Base-by-base conservation (phyloP, 345 rosid genomes). In the Noccaea caerulescens region DNA sequence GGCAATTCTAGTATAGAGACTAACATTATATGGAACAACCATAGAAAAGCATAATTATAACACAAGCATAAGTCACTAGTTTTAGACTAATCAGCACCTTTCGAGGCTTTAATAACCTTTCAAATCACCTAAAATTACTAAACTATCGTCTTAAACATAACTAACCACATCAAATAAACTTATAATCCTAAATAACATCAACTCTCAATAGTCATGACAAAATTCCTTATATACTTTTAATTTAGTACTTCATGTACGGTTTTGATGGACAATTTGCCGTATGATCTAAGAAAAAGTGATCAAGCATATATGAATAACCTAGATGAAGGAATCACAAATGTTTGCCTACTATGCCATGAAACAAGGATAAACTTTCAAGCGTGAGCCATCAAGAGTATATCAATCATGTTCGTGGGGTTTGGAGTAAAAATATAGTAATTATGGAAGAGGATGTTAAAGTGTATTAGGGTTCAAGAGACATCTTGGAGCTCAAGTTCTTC, bases 271-370 rank as follows among this genome's bases (percentile, higher is more conserved):
- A 53, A 30, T 12, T 53, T 52, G 10, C 16, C 38, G 58, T 53
- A 1, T 30, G 37, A 11, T 27, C 36, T 52, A 27, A 25, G 57
- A 27, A 27, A 52, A 27, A 52, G 16, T 52, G 37, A 52, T 52
- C 36, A 52, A 27, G 33, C 55, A 50, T 20, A 50, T 20, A 50
- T 23, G 33, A 50, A 20, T 49, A 47, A 20, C 32, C 30, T 20
- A 20, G 30, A 49, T 49, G 54, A 49, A 49, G 36, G 14, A 51
- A 25, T 25, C 56, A 51, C 56, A 51, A 51, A 25, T 10, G 34
- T 11, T 51, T 25, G 25, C 34, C 56, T 52, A 52, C 16, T 52
- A 27, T 27, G 37, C 9, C 57, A 52, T 11, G 12, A 49, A 47
- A 47, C 6, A 16, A 16, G 52, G 27, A 18, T 18, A 47, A 16